Evolutionary conservation across 73 alveolate species (phyloP).

Genomic region (Paramecium tetraurelia): DNA sequence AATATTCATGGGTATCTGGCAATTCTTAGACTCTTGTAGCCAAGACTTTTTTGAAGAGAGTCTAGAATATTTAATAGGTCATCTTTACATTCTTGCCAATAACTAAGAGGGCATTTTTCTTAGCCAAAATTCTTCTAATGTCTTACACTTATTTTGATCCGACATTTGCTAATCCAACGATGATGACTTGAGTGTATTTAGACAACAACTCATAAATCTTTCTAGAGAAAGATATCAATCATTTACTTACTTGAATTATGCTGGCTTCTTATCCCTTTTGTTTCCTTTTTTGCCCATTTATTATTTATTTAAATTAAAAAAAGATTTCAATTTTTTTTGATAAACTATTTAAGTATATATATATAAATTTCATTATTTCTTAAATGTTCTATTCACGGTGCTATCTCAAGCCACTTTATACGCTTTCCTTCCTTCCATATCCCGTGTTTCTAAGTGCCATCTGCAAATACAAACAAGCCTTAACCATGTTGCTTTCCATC

Average conservation of each 20-base stretch:
- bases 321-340: constrained; percentile 36
- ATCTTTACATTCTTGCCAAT: constrained; percentile 34
- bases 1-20: not conserved
- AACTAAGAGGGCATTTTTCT: constrained; percentile 16
- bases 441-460: constrained; percentile 36
- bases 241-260: constrained; percentile 9
- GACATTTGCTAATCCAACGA: constrained; percentile 26
- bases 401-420: constrained; percentile 38
- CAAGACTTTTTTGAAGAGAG: not conserved
- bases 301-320: not conserved
- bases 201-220: constrained; percentile 41
- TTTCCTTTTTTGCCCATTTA: constrained; percentile 50
- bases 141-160: constrained; percentile 48
- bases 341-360: constrained; percentile 29
- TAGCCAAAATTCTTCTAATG: constrained; percentile 32
- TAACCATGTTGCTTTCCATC: constrained; percentile 62
- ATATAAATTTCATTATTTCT: not conserved
- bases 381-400: not conserved
- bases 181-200: not conserved
- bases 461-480: constrained; percentile 49
- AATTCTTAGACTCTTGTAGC: constrained; percentile 10
- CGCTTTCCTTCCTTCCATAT: constrained; percentile 47
- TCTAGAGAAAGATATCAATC: not conserved
- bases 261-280: constrained; percentile 56
- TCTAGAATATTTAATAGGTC: not conserved